Evolutionary conservation across 139 green algal genomes (phyloP), one percentile per base, ranked within the genome.

Genomic region (Ettlia oleoabundans): DNA sequence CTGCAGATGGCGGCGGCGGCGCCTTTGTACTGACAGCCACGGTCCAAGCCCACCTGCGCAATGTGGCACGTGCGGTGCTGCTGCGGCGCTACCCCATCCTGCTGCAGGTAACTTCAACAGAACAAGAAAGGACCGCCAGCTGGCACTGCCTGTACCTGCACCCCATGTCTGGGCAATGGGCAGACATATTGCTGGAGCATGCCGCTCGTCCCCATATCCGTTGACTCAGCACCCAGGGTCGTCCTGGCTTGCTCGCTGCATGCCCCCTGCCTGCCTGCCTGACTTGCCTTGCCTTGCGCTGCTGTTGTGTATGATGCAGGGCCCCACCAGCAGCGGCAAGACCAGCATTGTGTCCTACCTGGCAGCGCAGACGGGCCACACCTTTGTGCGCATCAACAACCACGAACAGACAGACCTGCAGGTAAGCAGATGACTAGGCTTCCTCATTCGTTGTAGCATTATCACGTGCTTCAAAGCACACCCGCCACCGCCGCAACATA

Each of bases 331-430:
- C 43, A 96, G 89, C 72, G 97, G 97, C 63, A 99, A 99, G 90
- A 99, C 97, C 1, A 94, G 88, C 38, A 86, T 99, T 70, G 95
- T 99, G n/a, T 86, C 89, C 43, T 95, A 99, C 87, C 88, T 99
- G 65, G 97, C 97, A 3, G 87, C 89, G 10, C 89, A 93, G 80
- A 99, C 97, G 26, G 96, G 97, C 1, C 95, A 98, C 86, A 89
- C 84, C 3, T 92, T 97, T 82, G 90, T 99, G 43, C 94, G 97
- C 85, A 99, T 99, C 90, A 99, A 99, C 94, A 99, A 99, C 90
- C 97, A 99, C 86, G 94, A 99, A 84, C 93, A 98, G 77, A 99
- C 97, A 2, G 97, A 99, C 89, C 88, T 99, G 82, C 93, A 95
- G 88, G 85, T 88, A 68, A 1, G 24, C n/a, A n/a, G n/a, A n/a